A percentile compares a stretch with the other conserved stretches of the same genome.
phyloP scores from a whole-genome alignment of 169 alveolate species.

The Amoebophrya sp. region DNA sequence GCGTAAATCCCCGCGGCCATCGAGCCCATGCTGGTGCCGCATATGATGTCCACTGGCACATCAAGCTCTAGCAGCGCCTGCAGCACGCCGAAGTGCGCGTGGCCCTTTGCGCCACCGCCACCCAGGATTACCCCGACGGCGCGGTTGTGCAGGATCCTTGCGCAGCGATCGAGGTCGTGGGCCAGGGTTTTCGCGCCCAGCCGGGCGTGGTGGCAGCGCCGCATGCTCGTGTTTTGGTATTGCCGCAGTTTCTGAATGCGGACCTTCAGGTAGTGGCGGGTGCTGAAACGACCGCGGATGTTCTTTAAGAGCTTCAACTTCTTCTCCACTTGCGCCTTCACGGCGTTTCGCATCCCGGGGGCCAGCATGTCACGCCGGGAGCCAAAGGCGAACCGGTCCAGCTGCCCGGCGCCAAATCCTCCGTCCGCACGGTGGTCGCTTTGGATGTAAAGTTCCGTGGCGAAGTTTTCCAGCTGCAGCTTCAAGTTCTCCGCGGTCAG shows the following conservation, averaged over 20 bases:
- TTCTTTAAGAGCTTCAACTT: neutral
- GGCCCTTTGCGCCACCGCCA: conserved; percentile 35
- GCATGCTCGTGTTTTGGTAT: neutral
- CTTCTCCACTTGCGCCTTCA: conserved; percentile 12
- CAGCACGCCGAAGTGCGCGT: conserved; percentile 32
- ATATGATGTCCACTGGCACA: conserved; percentile 27
- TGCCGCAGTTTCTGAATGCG: neutral
- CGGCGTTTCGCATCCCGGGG: conserved; percentile 31
- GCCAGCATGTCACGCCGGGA: conserved; percentile 7
- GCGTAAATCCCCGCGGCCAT: conserved; percentile 31
- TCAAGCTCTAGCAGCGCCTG: conserved; percentile 23
- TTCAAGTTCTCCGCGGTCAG: neutral
- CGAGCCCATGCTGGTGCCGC: conserved; percentile 29
- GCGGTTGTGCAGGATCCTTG: conserved; percentile 26
- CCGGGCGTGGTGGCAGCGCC: neutral
- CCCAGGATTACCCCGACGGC: conserved; percentile 26
- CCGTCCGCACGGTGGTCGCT: neutral
- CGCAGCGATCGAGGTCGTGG: conserved; percentile 6
- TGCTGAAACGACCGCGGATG: neutral
- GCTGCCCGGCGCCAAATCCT: neutral
- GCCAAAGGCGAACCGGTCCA: neutral
- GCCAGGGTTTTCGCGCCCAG: neutral
- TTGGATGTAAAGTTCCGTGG: neutral
- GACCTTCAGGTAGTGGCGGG: neutral
- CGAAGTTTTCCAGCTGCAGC: neutral